Evolutionary conservation across 2,329 filamentous ascomycete genomes (phyloP).

Genomic region (Dactylellina parvicollis): DNA sequence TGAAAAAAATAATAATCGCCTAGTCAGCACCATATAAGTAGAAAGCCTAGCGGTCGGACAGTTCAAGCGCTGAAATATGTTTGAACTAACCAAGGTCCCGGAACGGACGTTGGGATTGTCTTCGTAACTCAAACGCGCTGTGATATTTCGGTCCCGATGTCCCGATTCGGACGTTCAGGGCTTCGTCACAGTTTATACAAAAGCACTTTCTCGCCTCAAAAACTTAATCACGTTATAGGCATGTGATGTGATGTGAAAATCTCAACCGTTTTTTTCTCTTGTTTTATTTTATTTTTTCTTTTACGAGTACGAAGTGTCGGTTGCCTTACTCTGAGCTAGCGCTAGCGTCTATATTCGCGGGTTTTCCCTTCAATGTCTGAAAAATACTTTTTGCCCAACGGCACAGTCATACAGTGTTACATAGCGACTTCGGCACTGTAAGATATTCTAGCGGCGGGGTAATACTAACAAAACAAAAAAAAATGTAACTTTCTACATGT

Average conservation of each 20-base stretch:
- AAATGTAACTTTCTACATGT: slow-evolving; percentile 18
- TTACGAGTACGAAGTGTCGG: neutral
- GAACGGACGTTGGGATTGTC: no score
- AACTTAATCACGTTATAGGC: slow-evolving; percentile 22
- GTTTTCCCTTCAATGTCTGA: neutral
- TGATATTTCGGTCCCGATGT: no score
- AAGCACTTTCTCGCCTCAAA: neutral
- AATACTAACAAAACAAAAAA: neutral
- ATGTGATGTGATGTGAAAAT: no score
- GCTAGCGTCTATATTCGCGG: slow-evolving; percentile 18
- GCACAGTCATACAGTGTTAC: slow-evolving; percentile 5
- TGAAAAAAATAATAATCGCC: no score
- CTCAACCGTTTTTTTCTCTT: neutral
- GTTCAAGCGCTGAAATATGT: no score
- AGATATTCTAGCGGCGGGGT: neutral
- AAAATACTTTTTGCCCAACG: neutral
- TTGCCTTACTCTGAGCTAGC: slow-evolving; percentile 1
- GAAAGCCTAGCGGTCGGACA: no score
- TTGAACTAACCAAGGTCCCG: no score
- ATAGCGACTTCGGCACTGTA: slow-evolving; percentile 21
- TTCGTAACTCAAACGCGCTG: no score
- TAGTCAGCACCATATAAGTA: no score
- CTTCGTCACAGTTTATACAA: neutral
- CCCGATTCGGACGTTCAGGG: neutral
- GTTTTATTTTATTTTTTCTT: neutral